Conservation (phyloP, 2,329 filamentous ascomycete species). For the Aotearoamyces nothofagi region DNA sequence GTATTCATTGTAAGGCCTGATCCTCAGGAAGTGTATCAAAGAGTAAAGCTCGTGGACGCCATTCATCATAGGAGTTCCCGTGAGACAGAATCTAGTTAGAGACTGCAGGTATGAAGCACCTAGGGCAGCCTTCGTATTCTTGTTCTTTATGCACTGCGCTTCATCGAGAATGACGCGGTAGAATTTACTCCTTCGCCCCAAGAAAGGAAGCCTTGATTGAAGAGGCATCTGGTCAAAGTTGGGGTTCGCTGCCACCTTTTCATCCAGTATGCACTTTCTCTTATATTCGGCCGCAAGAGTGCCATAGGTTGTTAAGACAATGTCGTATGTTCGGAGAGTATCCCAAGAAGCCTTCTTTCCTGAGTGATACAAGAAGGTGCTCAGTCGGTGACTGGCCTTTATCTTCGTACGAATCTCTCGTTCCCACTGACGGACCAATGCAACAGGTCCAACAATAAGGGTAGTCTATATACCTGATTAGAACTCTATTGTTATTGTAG, state of each 20-base stretch:
- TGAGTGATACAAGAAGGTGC: constrained; percentile 51
- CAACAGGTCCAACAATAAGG: constrained; percentile 69
- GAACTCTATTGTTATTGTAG: too few relatives aligned
- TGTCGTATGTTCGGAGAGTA: constrained; percentile 49
- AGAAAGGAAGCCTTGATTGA: constrained; percentile 22
- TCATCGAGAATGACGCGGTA: constrained; percentile 65
- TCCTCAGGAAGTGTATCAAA: constrained; percentile 60
- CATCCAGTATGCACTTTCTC: constrained; percentile 33
- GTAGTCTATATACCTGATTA: constrained; percentile 46
- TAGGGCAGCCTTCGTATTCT: constrained; percentile 41
- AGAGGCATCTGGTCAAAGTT: constrained; percentile 22
- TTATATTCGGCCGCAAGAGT: constrained; percentile 55
- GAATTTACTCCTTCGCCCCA: constrained; percentile 47
- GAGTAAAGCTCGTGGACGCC: constrained; percentile 64
- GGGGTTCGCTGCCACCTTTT: constrained; percentile 10
- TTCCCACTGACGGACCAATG: constrained; percentile 73
- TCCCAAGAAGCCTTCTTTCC: constrained; percentile 41
- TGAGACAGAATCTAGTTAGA: constrained; percentile 56
- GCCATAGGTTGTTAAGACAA: constrained; percentile 69
- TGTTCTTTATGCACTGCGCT: constrained; percentile 70
- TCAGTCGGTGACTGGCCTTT: constrained; percentile 39
- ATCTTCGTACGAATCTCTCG: constrained; percentile 62
- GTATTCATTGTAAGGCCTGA: constrained; percentile 57
- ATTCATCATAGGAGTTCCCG: constrained; percentile 85
- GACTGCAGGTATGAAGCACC: constrained; percentile 44